Evolutionary conservation across 345 rosid species (phyloP), one percentile per base, ranked within the genome.

Genomic region (Passiflora organensis): DNA sequence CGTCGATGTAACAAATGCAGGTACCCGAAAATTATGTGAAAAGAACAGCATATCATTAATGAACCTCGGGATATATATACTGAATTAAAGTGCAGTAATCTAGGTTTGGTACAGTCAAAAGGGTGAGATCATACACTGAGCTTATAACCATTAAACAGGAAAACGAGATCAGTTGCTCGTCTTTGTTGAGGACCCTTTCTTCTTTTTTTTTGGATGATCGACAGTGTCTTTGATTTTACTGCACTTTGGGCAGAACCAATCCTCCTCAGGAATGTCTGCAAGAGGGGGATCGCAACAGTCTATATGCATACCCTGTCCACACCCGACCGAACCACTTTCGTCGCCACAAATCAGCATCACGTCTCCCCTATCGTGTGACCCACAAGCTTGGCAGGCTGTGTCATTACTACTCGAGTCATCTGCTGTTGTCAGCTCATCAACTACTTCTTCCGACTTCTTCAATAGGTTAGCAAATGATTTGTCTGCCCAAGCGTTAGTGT

Each of bases 401-500:
- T 77, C 79, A 16, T 67, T 41, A 20, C 51, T 41, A 43, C 51
- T 41, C 28, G 6, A 5, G 43, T 48, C 41, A 34, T 58, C 63
- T 2, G 42, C 59, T 1, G 59, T 32, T n/a, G 46, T 42, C 2
- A 45, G 39, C 55, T 56, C 73, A n/a, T 22, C 45, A 1, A 58
- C 70, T 21, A 66, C 39, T 65, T 74, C 81, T 67, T 76, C 77
- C 0, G 78, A 79, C 50, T 54, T 77, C 24, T 59, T 74, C 63
- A 56, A 72, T 56, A 83, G 34, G 52, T 80, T 75, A 9, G 66
- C 62, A 10, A 75, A 78, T 0, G 99, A 89, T 43, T 71, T 79
- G 70, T 83, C 86, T 2, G 93, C 99, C 96, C 86, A 89, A 39
- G 78, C 67, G 51, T 73, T 78, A 5, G 96, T 85, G 48, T 78